Conservation (phyloP, 371 early-diverging fungal species). For the Mucor piriformis region DNA sequence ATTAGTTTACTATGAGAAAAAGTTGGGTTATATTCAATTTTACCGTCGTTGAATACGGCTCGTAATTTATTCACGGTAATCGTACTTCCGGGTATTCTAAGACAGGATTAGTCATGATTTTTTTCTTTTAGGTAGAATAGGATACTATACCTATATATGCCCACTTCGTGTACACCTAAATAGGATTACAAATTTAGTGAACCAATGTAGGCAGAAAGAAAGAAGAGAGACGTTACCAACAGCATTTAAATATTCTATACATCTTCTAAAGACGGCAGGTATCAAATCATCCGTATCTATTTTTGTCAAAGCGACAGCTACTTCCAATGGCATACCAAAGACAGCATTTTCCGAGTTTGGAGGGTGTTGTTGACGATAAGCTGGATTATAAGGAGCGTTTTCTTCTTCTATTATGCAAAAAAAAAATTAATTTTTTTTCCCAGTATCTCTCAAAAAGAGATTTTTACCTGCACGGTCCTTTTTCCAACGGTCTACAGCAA, state of each 20-base stretch:
- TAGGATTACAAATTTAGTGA: background rate
- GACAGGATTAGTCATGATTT: background rate
- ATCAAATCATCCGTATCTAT: slow-evolving; percentile 59
- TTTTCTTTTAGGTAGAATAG: background rate
- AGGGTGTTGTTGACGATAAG: slow-evolving; percentile 2
- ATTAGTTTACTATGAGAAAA: background rate
- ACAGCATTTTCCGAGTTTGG: slow-evolving; percentile 33
- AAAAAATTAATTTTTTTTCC: background rate
- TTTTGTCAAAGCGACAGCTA: slow-evolving; percentile 54
- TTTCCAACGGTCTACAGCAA: slow-evolving; percentile 58
- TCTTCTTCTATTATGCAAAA: background rate
- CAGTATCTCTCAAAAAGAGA: too few relatives aligned
- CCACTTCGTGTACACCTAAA: slow-evolving; percentile 61
- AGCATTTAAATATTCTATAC: slow-evolving; percentile 72
- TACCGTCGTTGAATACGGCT: slow-evolving; percentile 57
- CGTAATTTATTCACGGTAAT: slow-evolving; percentile 57
- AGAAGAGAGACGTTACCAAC: slow-evolving; percentile 12
- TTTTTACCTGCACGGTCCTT: slow-evolving; percentile 44
- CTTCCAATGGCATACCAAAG: slow-evolving; percentile 61
- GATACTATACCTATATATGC: slow-evolving; percentile 53
- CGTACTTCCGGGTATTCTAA: slow-evolving; percentile 58
- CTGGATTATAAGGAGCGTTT: background rate
- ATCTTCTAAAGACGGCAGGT: slow-evolving; percentile 75
- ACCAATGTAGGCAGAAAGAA: background rate
- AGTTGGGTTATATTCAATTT: background rate